Conservation (phyloP, 305 asterid genomes). For the Fraxinus sp. region DNA sequence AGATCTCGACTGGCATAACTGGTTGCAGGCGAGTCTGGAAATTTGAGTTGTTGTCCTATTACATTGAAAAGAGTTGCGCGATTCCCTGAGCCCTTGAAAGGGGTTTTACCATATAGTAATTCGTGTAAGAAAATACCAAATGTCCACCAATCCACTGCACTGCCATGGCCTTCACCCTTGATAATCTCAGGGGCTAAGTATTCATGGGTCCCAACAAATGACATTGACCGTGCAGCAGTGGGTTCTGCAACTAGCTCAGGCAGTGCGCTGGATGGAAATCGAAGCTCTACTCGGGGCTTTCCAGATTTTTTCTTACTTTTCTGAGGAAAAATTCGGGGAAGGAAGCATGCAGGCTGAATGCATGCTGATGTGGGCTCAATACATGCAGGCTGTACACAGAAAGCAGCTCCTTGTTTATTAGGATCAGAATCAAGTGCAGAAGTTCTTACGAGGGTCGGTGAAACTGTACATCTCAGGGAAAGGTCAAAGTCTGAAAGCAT, state of each 20-base stretch:
- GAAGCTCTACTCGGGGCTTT: constrained; percentile 51
- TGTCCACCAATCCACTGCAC: constrained; percentile 99
- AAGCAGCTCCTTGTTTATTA: constrained; percentile 56
- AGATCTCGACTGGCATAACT: constrained; percentile 88
- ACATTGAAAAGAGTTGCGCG: constrained; percentile 91
- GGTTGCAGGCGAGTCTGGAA: constrained; percentile 87
- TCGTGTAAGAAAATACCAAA: constrained; percentile 89
- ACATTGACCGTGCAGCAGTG: constrained; percentile 89
- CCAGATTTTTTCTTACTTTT: constrained; percentile 57
- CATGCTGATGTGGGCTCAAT: constrained; percentile 76
- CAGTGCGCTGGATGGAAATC: constrained; percentile 41
- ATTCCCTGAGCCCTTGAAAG: constrained; percentile 90
- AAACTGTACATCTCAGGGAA: constrained; percentile 85
- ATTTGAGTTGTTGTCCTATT: constrained; percentile 82
- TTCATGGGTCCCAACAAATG: constrained; percentile 95
- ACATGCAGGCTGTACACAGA: constrained; percentile 88
- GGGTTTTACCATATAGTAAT: constrained; percentile 83
- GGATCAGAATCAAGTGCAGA: constrained; percentile 54
- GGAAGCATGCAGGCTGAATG: constrained; percentile 90
- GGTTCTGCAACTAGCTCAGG: constrained; percentile 97
- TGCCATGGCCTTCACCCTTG: constrained; percentile 97
- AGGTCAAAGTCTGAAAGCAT: constrained; percentile 98
- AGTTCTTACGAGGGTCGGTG: constrained; percentile 77
- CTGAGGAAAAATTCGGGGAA: constrained; percentile 69
- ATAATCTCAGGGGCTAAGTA: constrained; percentile 90